Base-by-base conservation (phyloP, 2,329 filamentous ascomycete genomes). In the Fragosphaeria purpurea region DNA sequence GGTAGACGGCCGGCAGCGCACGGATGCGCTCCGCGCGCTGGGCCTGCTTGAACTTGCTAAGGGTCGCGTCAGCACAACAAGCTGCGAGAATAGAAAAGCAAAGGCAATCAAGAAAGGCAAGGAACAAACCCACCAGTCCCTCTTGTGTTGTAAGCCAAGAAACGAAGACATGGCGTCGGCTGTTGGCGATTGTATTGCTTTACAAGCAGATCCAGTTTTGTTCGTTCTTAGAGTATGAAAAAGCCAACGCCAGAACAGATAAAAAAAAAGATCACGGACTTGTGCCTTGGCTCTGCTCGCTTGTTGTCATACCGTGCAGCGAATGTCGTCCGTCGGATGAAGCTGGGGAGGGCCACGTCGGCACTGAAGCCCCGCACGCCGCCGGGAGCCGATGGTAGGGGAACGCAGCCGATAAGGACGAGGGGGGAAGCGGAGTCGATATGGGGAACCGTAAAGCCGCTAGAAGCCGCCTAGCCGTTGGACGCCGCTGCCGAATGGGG, bases 41-140 rank as follows among this genome's bases (percentile, higher is more conserved):
- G 54, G 80, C 68, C 69, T 93, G 86, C 72, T 96, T 96, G 65
- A 80, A 77, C 59, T 80, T 75, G 70, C 88, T 95, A 61, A 46
- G 4, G 13, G 30, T 6, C 33, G 3, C 55, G 59, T 71, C 53
- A 72, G 62, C 11, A 37, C 11, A 37, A 7, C 35, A 37, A 37
- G 11, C 35, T 37, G 31, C 22, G 32, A 11, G 22, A 32, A n/a
- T 22, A 22, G 43, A 41, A 12, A 35, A 11, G 22, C 37, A 9
- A 45, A 34, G 48, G 30, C 31, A 30, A 40, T 4, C n/a, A 35
- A 35, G 12, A 9, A 5, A 6, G 6, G 12, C 4, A 8, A 6
- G 8, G 7, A n/a, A 37, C 10, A 7, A 39, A 46, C 52, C 12
- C 42, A 58, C 57, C 55, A 58, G 48, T 55, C 53, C 37, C 46